Evolutionary conservation across 176 grass and related monocot species (phyloP), one percentile per base, ranked within the genome.

Genomic region (Oryza punctata): DNA sequence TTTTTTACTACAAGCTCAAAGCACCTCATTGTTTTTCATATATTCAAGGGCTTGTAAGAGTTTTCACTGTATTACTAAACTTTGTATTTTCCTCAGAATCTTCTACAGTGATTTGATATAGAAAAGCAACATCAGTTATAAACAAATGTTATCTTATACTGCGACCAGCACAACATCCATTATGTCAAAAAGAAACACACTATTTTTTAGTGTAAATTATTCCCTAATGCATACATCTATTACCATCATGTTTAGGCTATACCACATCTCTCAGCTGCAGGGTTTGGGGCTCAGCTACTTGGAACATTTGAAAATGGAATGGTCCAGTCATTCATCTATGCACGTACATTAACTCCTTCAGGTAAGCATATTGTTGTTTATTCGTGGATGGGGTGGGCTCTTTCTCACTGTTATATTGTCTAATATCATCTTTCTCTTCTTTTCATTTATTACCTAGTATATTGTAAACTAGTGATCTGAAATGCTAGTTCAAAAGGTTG

Each of bases 251-350:
- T 82, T 88, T 91, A 99, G 96, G 91, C 96, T 69, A 87, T 99
- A 93, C 91, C 89, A 21, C 88, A 96, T 99, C 75, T 99, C 87
- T 99, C 96, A 85, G 93, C 89, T 84, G 96, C 96, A 71, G 93
- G 96, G 84, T 99, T 99, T 37, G 96, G 93, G 84, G 96, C 96
- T 65, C 59, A 85, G 78, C 76, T 99, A 64, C 83, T 99, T 69
- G 93, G 96, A 83, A 77, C 91, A 47, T 99, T 99, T 90, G 88
- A 83, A 84, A 99, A 99, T 90, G 96, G 96, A 89, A 86, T 94
- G 68, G 87, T 96, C 81, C 93, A 95, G 75, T 99, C 96, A 80
- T 99, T 99, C 76, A 99, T 99, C 84, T 40, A 87, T 90, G 96
- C 96, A 76, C 85, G 93, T 45, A 99, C 96, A 38, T 87, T 99